Percentiles rank a stretch among this genome's conserved stretches.
phyloP scores from a whole-genome alignment of 306 rosid genomes.

The Dryas drummondii region DNA sequence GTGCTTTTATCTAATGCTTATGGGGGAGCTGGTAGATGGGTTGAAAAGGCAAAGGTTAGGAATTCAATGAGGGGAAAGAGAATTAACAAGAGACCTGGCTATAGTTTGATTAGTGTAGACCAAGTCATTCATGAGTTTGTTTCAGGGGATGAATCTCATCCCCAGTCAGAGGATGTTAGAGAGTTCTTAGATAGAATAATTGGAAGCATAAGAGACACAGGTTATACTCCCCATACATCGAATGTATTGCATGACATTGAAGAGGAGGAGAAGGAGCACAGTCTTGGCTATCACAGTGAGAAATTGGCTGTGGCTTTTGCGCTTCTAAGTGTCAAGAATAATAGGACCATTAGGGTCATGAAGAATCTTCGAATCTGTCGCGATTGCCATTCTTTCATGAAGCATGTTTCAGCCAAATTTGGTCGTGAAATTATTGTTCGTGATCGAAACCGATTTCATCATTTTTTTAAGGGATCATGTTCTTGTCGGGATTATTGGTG shows the following conservation, averaged over 20 bases:
- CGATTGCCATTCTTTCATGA: constrained; percentile 25
- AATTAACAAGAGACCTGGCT: background rate
- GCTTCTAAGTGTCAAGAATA: background rate
- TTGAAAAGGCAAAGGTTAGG: background rate
- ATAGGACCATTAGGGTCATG: constrained; percentile 9
- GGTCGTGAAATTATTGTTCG: constrained; percentile 11
- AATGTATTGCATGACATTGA: constrained; percentile 16
- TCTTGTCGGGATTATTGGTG: constrained; percentile 24
- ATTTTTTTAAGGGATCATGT: constrained; percentile 7
- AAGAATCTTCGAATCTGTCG: constrained; percentile 16
- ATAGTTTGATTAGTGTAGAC: background rate
- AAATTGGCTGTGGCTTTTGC: constrained; percentile 27
- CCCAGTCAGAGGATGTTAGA: background rate
- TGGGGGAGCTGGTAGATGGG: constrained; percentile 12
- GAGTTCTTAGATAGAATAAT: background rate
- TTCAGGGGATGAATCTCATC: constrained; percentile 5
- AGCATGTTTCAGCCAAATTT: constrained; percentile 17
- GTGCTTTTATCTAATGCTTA: constrained; percentile 7
- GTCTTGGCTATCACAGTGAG: constrained; percentile 18
- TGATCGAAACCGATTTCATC: constrained; percentile 13
- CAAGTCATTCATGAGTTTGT: constrained; percentile 13
- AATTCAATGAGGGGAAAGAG: constrained; percentile 1
- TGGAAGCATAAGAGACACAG: background rate
- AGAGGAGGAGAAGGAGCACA: constrained; percentile 22
- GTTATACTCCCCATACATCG: constrained; percentile 1